Base-by-base conservation (phyloP, 23 red algal species). In the Rhodosorus marinus region DNA sequence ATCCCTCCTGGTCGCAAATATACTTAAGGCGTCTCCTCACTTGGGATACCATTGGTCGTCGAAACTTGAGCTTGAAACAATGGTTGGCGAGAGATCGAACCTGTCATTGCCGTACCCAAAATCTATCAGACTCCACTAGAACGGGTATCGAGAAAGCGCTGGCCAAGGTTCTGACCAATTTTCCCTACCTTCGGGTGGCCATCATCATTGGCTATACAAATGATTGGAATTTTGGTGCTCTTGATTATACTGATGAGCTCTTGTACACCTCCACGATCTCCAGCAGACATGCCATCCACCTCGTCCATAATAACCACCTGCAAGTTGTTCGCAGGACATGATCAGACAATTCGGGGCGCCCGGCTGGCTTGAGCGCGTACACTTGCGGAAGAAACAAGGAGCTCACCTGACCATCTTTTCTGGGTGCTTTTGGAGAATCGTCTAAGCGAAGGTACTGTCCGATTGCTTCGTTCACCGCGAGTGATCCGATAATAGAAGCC, bases 271-370 rank as follows among this genome's bases (percentile, higher is more conserved):
- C 90, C 90, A 22, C 90, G 71, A 66, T 98, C 90, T 24, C 90
- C 90, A 5, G 57, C 35, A 20, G 73, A 81, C 90, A 98, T 98
- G 25, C 90, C 90, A 46, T 98, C 90, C 14, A 98, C 79, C 59
- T 98, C 90, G 59, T 98, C 90, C 90, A 98, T 98, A 46, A 98
- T 81, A 8, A 98, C 53, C 35, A 80, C 78, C 24, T 83, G 78
- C 29, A 72, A 72, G 48, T 55, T 61, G 9, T 42, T 11, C 0
- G 41, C 2, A 3, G 35, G 21, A 1, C 24, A 5, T 9, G 59
- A 4, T 29, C 14, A 20, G 29, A 35, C 21, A 24, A 27, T 23
- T 9, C 50, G 31, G 11, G 33, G 41, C 23, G 34, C 34, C 35
- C 60, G 66, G 26, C 60, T 51, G 11, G 40, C 47, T 19, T 59